Evolutionary conservation across 1,284 basidiomycete species (phyloP).

Genomic region (Microbotryomycetes sp.): DNA sequence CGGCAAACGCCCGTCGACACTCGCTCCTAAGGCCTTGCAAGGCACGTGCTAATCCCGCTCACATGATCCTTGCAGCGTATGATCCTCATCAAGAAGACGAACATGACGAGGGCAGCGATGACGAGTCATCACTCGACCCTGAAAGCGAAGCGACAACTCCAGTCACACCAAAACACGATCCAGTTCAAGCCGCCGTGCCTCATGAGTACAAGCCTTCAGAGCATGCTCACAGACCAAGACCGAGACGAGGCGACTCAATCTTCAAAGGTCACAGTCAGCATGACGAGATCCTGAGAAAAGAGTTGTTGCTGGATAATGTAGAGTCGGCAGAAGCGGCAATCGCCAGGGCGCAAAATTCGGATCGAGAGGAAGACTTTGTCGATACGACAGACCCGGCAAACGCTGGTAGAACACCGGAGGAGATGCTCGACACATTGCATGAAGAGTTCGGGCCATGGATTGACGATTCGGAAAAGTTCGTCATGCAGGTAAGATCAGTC

Average conservation of each 20-base stretch:
- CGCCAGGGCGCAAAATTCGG: not conserved
- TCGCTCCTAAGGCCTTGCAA: too few relatives aligned
- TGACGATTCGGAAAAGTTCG: constrained; percentile 4
- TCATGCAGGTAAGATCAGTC: not conserved
- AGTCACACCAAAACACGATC: not conserved
- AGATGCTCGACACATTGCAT: constrained; percentile 2
- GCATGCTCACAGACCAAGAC: not conserved
- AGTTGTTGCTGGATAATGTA: not conserved
- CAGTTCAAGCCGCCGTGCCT: not conserved
- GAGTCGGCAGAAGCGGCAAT: not conserved
- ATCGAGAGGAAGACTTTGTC: not conserved
- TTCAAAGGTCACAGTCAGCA: not conserved
- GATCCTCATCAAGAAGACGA: not conserved
- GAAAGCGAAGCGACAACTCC: not conserved
- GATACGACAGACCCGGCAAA: not conserved
- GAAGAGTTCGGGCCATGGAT: constrained; percentile 12
- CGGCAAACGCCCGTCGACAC: too few relatives aligned
- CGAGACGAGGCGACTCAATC: not conserved
- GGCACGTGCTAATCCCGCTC: not conserved
- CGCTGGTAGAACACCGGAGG: not conserved
- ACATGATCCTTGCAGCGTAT: not conserved
- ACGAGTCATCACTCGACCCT: not conserved
- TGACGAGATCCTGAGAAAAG: not conserved
- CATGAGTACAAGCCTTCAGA: not conserved
- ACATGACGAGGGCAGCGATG: not conserved